Evolutionary conservation across 495 filamentous ascomycete species (phyloP).

Genomic region (Baudoinia panamericana): DNA sequence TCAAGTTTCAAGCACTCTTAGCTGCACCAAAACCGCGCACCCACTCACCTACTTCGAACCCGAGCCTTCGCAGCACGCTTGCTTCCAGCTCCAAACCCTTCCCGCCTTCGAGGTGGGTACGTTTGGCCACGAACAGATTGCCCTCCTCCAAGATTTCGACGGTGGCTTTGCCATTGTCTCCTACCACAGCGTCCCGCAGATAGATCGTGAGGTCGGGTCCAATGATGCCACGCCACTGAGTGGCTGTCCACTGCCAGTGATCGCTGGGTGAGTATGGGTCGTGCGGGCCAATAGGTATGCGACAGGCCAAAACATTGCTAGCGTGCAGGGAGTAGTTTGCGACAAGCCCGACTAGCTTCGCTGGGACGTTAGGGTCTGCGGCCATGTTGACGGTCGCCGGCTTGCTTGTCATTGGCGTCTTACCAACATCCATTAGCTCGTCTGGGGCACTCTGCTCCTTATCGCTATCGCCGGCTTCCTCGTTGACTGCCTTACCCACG

Average conservation of each 20-base stretch:
- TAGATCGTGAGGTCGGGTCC: conserved; percentile 81
- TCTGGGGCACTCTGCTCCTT: neutral
- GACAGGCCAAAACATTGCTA: conserved; percentile 57
- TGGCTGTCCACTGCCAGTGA: conserved; percentile 98
- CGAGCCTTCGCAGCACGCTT: conserved; percentile 48
- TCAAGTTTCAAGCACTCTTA: conserved; percentile 10
- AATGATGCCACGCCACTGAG: conserved; percentile 77
- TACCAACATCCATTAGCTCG: conserved; percentile 14
- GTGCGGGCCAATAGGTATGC: conserved; percentile 46
- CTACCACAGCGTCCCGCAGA: conserved; percentile 29
- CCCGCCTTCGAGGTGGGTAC: conserved; percentile 28
- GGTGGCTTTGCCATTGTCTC: conserved; percentile 32
- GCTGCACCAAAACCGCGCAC: conserved; percentile 35
- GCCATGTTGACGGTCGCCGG: conserved; percentile 3
- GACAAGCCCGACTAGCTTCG: conserved; percentile 59
- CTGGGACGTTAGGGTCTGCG: neutral
- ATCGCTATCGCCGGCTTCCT: neutral
- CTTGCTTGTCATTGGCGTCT: conserved; percentile 1
- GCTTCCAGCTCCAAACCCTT: conserved; percentile 16
- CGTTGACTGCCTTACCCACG: neutral
- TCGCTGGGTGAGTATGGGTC: conserved; percentile 72
- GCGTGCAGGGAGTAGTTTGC: conserved; percentile 64
- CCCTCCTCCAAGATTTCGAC: conserved; percentile 34
- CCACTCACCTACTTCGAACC: conserved; percentile 76
- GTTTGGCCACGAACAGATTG: conserved; percentile 44